A percentile compares a stretch with the other conserved stretches of the same genome.
Evolutionary conservation across 208 protist species (phyloP).

Genomic region (Porcisia hertigi): DNA sequence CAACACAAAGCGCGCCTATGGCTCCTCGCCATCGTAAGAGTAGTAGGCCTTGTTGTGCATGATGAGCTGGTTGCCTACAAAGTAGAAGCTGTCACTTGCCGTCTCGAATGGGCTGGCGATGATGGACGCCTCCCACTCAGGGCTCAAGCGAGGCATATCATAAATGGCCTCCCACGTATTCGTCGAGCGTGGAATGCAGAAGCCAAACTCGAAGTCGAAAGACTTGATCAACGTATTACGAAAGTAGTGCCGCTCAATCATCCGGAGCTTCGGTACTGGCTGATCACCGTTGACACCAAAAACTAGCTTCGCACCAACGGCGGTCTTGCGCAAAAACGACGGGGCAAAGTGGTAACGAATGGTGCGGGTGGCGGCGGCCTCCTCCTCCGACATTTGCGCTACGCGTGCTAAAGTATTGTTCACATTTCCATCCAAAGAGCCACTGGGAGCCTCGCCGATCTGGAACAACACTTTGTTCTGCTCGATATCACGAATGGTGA

Average conservation of each 20-base stretch:
- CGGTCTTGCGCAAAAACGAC: constrained; percentile 69
- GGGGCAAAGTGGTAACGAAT: constrained; percentile 93
- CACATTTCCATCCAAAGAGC: constrained; percentile 32
- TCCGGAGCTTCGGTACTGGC: constrained; percentile 92
- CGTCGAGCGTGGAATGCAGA: constrained; percentile 95
- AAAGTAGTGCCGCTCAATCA: constrained; percentile 98
- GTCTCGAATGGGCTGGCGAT: constrained; percentile 90
- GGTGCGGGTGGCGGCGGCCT: constrained; percentile 56
- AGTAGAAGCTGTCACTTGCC: constrained; percentile 96
- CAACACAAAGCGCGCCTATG: neutral
- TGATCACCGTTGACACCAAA: constrained; percentile 91
- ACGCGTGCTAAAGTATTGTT: constrained; percentile 16
- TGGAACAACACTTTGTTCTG: constrained; percentile 85
- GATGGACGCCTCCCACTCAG: constrained; percentile 89
- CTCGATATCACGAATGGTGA: constrained; percentile 93
- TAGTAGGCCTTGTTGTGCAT: constrained; percentile 97
- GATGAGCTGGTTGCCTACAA: constrained; percentile 91
- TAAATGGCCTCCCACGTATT: constrained; percentile 97
- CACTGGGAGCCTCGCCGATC: constrained; percentile 51
- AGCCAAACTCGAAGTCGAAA: constrained; percentile 96
- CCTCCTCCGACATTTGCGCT: constrained; percentile 47
- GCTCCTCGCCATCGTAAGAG: constrained; percentile 55
- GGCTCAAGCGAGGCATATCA: constrained; percentile 87
- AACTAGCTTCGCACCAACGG: constrained; percentile 88
- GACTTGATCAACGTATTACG: constrained; percentile 91